Base-by-base conservation (phyloP, 768 basidiomycete species). In the Ephemerocybe angulata region DNA sequence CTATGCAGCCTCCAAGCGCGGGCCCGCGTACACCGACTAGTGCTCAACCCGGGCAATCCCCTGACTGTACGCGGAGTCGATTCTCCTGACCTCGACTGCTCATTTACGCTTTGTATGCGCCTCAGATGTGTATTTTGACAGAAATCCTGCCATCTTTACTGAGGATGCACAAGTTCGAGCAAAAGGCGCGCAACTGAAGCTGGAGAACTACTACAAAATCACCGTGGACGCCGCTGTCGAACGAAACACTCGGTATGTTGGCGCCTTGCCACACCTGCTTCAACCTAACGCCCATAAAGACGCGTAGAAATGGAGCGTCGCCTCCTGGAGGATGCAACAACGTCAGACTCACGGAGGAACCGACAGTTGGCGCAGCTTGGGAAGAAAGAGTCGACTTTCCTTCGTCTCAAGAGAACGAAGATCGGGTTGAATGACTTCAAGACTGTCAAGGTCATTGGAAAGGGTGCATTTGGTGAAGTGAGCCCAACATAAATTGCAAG, bases 361-460 rank as follows among this genome's bases (percentile, higher is more conserved):
- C 82, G 91, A 8, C 92, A 94, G 65, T 74, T 96, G 55, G 78
- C 81, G 52, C 86, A 90, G 62, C 80, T 91, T 30, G 94, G 93
- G 21, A 88, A 87, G 72, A 90, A 91, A 63, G 93, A 96, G 71
- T 87, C 86, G 3, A 88, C 87, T 6, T 98, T 87, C 70, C 81
- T 99, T 55, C 85, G 97, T 10, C 77, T 98, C 50, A 80, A 87
- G 53, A 78, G 96, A 48, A 98, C 97, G 27, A 90, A 90, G 63
- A 79, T 99, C 11, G 93, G 94, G 2, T 74, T 98, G 55, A 85
- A 88, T 58, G 89, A 98, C 70, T 99, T 99, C 74, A 78, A 87
- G 60, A 98, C 96, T 3, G 93, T 99, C 64, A 98, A 98, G 69
- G 94, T 99, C 43, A 99, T 99, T 62, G 97, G 97, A 21, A 98